phyloP scores from a whole-genome alignment of 106 monocot genomes.

The Dioscorea zingiberensis region DNA sequence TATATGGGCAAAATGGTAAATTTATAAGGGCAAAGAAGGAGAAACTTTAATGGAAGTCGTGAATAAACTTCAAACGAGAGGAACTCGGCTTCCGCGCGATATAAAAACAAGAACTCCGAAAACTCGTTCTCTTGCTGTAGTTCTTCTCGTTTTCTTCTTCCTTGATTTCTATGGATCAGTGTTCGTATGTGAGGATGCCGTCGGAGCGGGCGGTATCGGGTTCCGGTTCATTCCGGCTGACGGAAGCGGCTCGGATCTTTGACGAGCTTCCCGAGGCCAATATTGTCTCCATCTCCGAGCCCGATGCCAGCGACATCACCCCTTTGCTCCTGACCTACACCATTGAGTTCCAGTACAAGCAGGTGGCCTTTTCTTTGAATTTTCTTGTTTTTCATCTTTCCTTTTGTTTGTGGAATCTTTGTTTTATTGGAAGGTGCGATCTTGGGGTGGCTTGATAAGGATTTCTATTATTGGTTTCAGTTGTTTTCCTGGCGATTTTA shows the following conservation, averaged over 20 bases:
- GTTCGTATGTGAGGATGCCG: background rate
- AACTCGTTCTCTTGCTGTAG: background rate
- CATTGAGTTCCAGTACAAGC: conserved; percentile 12
- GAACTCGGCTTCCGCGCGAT: too few relatives aligned
- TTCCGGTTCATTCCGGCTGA: background rate
- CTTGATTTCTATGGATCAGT: background rate
- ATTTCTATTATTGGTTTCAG: background rate
- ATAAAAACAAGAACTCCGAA: background rate
- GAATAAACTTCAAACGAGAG: too few relatives aligned
- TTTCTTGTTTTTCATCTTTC: background rate
- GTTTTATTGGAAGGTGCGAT: too few relatives aligned
- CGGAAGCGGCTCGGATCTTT: conserved; percentile 2
- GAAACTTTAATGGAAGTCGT: too few relatives aligned
- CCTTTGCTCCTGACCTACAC: conserved; percentile 7
- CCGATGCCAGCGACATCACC: conserved; percentile 7
- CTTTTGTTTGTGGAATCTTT: background rate
- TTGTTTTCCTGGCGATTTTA: background rate
- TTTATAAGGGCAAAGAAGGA: too few relatives aligned
- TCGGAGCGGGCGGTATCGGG: background rate
- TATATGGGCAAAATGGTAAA: too few relatives aligned
- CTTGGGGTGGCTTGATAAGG: too few relatives aligned
- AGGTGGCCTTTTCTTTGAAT: background rate
- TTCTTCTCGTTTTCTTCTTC: background rate
- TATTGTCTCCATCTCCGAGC: conserved; percentile 1
- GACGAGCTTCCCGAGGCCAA: conserved; percentile 9